Base-by-base conservation (phyloP, 1,284 basidiomycete species). In the Anthracocystis walkeri region DNA sequence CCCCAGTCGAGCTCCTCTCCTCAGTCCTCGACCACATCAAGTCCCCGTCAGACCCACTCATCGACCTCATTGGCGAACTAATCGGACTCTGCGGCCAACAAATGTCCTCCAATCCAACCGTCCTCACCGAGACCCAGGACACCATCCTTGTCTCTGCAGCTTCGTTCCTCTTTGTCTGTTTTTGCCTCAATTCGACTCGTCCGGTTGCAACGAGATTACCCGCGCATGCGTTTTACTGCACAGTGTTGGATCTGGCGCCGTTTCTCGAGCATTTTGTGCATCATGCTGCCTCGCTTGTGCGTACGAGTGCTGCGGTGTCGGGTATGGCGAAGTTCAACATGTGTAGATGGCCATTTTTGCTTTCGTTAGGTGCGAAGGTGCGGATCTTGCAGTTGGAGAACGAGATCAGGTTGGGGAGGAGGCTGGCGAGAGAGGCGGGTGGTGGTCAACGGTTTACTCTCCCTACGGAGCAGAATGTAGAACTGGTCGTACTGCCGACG, bases 331-430 rank as follows among this genome's bases (percentile, higher is more conserved):
- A 51, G 35, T 72, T 68, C 58, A 76, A 76, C 53, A 45, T 78
- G 7, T 69, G 64, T 16, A 48, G 49, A 2, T 59, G 21, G 3
- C 65, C 79, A 1, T 81, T 62, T 23, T 48, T 75, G 11, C 70
- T 81, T 20, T 74, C 61, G 5, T 63, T 79, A 14, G 75, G 75
- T 1, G 75, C 75, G 27, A 81, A 81, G 46, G 67, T 70, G 23
- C 61, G 77, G 4, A 65, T 79, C 18, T 38, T 79, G 6, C 75
- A 77, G 44, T 52, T 78, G 12, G 78, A 78, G 45, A 67, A 75
- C 31, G 67, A 74, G 20, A 40, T 78, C 33, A 68, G 79, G 51
- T 44, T 75, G 0, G 31, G 52, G 18, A 33, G 41, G 2, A 5
- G 40, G 14, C 38, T 49, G 1, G 0, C 44, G 2, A 53, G 58